Conservation (phyloP, 1,284 basidiomycete species). For the Ceratobasidium sp. region DNA sequence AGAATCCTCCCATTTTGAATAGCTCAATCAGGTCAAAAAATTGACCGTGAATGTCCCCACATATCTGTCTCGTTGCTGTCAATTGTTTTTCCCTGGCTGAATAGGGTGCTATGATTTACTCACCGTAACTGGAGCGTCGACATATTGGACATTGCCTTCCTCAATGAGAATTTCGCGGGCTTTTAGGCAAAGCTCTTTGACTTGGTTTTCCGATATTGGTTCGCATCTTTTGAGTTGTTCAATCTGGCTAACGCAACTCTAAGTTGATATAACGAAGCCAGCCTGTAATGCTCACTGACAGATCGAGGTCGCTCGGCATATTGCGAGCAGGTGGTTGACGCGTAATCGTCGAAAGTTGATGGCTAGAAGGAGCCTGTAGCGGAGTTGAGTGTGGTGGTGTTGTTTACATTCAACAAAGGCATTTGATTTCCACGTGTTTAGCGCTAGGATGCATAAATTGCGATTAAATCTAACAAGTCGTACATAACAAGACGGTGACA, state of each 20-base stretch:
- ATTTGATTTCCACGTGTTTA: neutral
- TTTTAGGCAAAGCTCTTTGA: conserved; percentile 91
- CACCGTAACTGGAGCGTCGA: conserved; percentile 95
- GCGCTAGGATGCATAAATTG: neutral
- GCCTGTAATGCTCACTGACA: conserved; percentile 35
- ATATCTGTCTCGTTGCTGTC: conserved; percentile 68
- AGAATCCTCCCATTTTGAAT: conserved; percentile 93
- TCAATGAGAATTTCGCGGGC: conserved; percentile 96
- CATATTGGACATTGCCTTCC: conserved; percentile 95
- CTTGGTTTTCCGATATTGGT: conserved; percentile 89
- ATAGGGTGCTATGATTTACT: conserved; percentile 48
- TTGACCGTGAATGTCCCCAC: conserved; percentile 98
- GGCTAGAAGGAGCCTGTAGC: too few species aligned
- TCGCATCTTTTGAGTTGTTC: conserved; percentile 90
- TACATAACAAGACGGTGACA: neutral
- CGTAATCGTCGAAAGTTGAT: too few species aligned
- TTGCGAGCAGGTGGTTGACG: neutral
- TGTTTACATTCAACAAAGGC: conserved; percentile 2
- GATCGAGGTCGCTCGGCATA: conserved; percentile 46
- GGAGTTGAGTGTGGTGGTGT: neutral
- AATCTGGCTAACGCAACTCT: conserved; percentile 66
- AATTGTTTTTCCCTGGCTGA: conserved; percentile 10
- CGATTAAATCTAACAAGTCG: neutral
- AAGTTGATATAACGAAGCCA: neutral
- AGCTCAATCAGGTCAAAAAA: conserved; percentile 98